Evolutionary conservation across 2,329 filamentous ascomycete species (phyloP).

Genomic region (Rugonectria rugulosa): DNA sequence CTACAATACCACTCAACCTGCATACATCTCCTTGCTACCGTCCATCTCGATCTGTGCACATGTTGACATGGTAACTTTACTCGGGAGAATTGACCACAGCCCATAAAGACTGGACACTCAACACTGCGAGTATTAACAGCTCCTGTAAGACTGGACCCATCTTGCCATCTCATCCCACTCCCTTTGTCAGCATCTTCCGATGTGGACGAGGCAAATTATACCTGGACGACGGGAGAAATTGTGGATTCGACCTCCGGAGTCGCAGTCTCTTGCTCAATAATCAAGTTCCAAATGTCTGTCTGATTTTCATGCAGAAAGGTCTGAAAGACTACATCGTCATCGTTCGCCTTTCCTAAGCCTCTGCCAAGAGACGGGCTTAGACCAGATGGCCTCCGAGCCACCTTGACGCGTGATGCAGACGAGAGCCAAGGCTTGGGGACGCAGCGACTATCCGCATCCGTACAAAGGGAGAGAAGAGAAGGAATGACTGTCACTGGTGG

Average conservation of each 20-base stretch:
- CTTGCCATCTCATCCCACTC: conserved; percentile 2
- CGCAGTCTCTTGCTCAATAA: not conserved
- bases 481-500: not conserved
- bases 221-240: conserved; percentile 4
- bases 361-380: conserved; percentile 1
- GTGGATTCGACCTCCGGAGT: conserved; percentile 1
- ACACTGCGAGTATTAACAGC: too few relatives aligned
- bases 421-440: not conserved
- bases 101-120: not conserved
- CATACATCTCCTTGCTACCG: too few relatives aligned
- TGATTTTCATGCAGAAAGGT: too few relatives aligned
- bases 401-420: conserved; percentile 2
- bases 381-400: conserved; percentile 4
- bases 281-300: not conserved
- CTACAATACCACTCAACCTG: too few relatives aligned
- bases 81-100: too few relatives aligned
- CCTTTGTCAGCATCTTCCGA: conserved; percentile 14
- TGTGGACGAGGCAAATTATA: conserved; percentile 9
- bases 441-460: not conserved
- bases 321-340: not conserved
- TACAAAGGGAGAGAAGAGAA: not conserved
- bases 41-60: too few relatives aligned
- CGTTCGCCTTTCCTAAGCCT: not conserved
- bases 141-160: too few relatives aligned
- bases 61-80: too few relatives aligned